Evolutionary conservation across 2,329 filamentous ascomycete genomes (phyloP).

Genomic region (Penicillium verrucosum): DNA sequence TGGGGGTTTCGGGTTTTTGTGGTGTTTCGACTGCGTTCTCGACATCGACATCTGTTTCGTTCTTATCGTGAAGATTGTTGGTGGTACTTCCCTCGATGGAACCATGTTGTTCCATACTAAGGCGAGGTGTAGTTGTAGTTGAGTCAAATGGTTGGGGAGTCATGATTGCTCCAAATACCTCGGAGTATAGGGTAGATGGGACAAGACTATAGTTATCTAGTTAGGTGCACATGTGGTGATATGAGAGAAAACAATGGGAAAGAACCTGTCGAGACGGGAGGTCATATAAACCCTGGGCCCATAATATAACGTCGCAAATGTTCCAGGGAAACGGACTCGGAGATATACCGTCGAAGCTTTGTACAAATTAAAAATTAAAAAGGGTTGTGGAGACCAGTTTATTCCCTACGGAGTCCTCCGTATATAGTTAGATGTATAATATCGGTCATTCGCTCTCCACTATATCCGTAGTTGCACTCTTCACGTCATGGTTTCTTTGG

Average conservation of each 20-base stretch:
- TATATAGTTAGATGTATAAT: neutral
- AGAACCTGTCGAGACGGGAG: neutral
- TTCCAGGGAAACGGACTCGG: neutral
- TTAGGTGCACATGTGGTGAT: neutral
- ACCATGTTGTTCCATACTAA: conserved; percentile 17
- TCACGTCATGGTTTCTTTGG: no score
- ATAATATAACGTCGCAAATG: neutral
- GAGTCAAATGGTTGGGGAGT: conserved; percentile 14
- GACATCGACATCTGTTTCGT: conserved; percentile 8
- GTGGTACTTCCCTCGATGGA: neutral
- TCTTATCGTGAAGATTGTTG: conserved; percentile 2
- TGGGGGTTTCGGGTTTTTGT: conserved; percentile 5
- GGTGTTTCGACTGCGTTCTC: neutral
- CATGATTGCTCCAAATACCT: neutral
- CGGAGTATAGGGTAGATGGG: neutral
- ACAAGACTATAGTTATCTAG: neutral
- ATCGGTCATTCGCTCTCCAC: neutral
- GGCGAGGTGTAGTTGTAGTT: conserved; percentile 16
- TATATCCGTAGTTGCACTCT: neutral
- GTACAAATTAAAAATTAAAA: neutral
- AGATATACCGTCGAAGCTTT: neutral
- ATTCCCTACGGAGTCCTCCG: neutral
- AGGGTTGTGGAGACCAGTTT: neutral
- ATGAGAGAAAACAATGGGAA: neutral
- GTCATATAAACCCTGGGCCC: neutral